phyloP scores from a whole-genome alignment of 2,329 filamentous ascomycete genomes.

The Cryphonectria carpinicola region DNA sequence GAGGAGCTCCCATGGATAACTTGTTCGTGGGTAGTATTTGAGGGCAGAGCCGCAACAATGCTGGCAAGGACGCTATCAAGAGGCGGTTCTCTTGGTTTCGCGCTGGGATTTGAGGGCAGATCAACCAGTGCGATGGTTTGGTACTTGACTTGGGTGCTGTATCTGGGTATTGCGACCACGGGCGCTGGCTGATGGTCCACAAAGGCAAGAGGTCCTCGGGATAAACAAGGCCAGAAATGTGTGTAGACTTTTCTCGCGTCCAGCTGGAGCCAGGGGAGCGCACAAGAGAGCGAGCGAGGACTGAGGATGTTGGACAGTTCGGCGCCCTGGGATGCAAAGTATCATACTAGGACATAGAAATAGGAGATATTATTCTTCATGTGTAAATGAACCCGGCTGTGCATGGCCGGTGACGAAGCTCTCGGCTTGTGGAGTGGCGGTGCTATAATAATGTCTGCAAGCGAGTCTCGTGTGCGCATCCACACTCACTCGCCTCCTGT shows the following conservation, averaged over 20 bases:
- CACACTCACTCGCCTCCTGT: neutral
- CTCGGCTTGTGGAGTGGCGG: neutral
- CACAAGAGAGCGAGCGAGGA: conserved; percentile 17
- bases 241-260: neutral
- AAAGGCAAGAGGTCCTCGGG: neutral
- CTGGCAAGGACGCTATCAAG: neutral
- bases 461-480: neutral
- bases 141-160: neutral
- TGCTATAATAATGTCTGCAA: neutral
- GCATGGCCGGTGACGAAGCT: conserved; percentile 5
- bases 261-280: neutral
- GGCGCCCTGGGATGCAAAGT: conserved; percentile 14
- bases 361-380: conserved; percentile 22
- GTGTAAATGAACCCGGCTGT: neutral
- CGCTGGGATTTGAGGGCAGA: neutral
- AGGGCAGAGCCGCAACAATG: neutral
- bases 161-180: neutral
- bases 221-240: neutral
- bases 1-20: neutral
- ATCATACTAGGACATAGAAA: conserved; percentile 25
- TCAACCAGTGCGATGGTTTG: neutral
- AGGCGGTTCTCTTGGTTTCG: conserved; percentile 2
- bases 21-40: neutral
- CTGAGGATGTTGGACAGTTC: conserved; percentile 6
- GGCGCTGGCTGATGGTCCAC: neutral